Evolutionary conservation across 352 stramenopile genomes (phyloP).

Genomic region (Phytophthora fragariae): DNA sequence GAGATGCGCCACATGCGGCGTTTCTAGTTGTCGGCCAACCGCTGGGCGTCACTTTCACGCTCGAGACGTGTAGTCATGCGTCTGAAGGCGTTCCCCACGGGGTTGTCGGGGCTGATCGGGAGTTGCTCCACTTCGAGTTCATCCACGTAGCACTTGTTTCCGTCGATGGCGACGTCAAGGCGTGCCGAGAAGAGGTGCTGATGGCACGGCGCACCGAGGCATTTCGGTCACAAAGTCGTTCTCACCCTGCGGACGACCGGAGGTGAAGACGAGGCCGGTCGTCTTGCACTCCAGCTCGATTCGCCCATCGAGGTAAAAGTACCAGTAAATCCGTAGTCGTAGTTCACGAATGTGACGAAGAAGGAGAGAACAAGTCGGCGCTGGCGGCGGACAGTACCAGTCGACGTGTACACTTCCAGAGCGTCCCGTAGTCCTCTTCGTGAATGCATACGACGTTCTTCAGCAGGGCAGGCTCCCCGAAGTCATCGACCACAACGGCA

Average conservation of each 20-base stretch:
- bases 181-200: slow-evolving; percentile 84
- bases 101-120: slow-evolving; percentile 46
- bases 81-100: slow-evolving; percentile 50
- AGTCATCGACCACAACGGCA: slow-evolving; percentile 62
- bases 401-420: slow-evolving; percentile 64
- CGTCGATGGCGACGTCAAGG: slow-evolving; percentile 79
- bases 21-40: slow-evolving; percentile 50
- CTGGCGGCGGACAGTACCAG: slow-evolving; percentile 52
- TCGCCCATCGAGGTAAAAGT: slow-evolving; percentile 72
- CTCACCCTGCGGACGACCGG: slow-evolving; percentile 57
- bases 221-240: slow-evolving; percentile 54
- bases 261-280: slow-evolving; percentile 80
- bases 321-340: slow-evolving; percentile 83
- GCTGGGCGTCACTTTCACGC: slow-evolving; percentile 54
- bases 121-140: slow-evolving; percentile 63
- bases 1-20: slow-evolving; percentile 68
- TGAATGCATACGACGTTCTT: slow-evolving; percentile 87
- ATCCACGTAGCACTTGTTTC: slow-evolving; percentile 49
- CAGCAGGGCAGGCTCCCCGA: slow-evolving; percentile 51
- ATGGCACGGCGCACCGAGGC: slow-evolving; percentile 69
- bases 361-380: slow-evolving; percentile 79
- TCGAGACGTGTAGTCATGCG: slow-evolving; percentile 45
- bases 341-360: slow-evolving; percentile 83
- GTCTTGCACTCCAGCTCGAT: slow-evolving; percentile 84
- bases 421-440: slow-evolving; percentile 79